A percentile compares a stretch with the other conserved stretches of the same genome.
Evolutionary conservation across 2,329 filamentous ascomycete genomes (phyloP).

Genomic region (Penicillium janthinellum): DNA sequence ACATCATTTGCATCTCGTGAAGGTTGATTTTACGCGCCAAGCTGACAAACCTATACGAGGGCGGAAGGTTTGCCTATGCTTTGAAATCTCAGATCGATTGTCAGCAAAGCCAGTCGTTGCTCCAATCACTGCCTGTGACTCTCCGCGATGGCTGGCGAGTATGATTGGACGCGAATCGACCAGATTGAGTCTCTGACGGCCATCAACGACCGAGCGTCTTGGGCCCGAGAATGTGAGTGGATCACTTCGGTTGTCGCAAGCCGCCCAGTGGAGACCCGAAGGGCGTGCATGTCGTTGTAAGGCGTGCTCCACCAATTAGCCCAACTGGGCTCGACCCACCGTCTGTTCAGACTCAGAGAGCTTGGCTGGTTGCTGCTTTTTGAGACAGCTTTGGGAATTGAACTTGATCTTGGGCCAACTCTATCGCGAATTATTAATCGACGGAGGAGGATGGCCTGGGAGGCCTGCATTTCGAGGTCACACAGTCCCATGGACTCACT

Average conservation of each 20-base stretch:
- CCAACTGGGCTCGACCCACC: slow-evolving; percentile 1
- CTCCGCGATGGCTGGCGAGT: not conserved
- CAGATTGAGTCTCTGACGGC: slow-evolving; percentile 12
- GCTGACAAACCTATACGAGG: slow-evolving; percentile 4
- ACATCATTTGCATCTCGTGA: not conserved
- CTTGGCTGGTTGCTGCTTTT: not conserved
- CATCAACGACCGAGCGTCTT: slow-evolving; percentile 7
- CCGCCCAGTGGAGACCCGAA: slow-evolving; percentile 22
- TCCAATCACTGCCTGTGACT: slow-evolving; percentile 3
- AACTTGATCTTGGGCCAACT: not conserved
- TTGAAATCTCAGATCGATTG: slow-evolving; percentile 12
- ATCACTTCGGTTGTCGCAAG: slow-evolving; percentile 3
- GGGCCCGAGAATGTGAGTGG: slow-evolving; percentile 16
- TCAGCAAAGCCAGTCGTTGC: slow-evolving; percentile 4
- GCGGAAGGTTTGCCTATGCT: slow-evolving; percentile 5
- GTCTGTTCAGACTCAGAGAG: not conserved
- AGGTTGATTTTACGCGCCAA: not conserved
- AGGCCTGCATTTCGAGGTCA: not conserved
- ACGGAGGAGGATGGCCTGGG: not conserved
- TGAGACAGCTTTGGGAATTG: not conserved
- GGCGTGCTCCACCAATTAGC: slow-evolving; percentile 21
- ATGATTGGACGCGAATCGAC: not conserved
- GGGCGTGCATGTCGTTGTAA: slow-evolving; percentile 27
- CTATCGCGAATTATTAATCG: not conserved
- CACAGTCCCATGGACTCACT: not conserved